Evolutionary conservation across 768 basidiomycete species (phyloP), one percentile per base, ranked within the genome.

Genomic region (Hebeloma cylindrosporum): DNA sequence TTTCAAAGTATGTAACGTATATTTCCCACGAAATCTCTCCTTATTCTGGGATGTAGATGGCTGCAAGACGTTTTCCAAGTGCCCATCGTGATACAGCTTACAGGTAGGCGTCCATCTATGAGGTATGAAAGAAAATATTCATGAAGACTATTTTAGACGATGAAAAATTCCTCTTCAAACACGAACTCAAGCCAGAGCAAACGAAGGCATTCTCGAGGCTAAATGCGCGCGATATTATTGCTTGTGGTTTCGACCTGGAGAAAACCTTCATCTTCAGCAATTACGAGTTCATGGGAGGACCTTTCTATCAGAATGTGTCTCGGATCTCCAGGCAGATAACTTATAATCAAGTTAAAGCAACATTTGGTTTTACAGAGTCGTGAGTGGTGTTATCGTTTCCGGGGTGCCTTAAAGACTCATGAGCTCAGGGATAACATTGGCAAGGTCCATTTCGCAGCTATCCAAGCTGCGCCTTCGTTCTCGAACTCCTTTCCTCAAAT

Each of bases 401-500:
- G 3, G 22, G n/a, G 8, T 18, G 6, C 16, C 18, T 39, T 32
- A 23, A 18, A 38, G 17, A 35, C n/a, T 29, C 31, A 40, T 45
- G 30, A 20, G 30, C 40, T 27, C 60, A 97, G 93, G 17, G 96
- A 98, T 67, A 98, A 97, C 68, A 93, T 98, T 53, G 96, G 96
- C 49, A 98, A 97, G 71, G 82, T 91, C 47, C 94, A 97, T 69
- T 99, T 99, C 63, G 91, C 87, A 26, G 77, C 96, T 21, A 83
- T 99, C 52, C 96, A 99, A 67, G 93, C 96, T 6, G 82, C 94
- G 1, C 94, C 96, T 0, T 89, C 93, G 13, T 99, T 99, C 74
- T 93, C 92, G 51, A 95, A 93, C 65, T 96, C 94, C 9, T 99
- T 98, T 74, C 94, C 96, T 14, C 92, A 99, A 50, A 98, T 99